These are phyloP conservation scores for Lycium ferocissimum DNA, from an alignment of 257 asterid species.

Conservation along the genomic window DNA sequence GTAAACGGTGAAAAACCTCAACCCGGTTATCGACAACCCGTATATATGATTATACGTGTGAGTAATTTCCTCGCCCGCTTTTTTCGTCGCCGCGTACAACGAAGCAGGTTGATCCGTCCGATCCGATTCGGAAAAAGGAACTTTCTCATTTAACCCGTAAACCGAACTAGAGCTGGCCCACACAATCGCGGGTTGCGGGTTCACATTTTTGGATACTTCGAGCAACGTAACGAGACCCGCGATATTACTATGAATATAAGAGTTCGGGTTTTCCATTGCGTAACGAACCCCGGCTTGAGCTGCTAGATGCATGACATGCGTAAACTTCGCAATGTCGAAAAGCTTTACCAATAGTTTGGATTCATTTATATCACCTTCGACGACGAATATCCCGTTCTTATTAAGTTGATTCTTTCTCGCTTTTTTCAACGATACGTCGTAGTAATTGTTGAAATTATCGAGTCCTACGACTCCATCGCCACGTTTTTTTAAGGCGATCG, in stretches of 20 bases:
- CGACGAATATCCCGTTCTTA: slow-evolving; percentile 45
- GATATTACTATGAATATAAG: slow-evolving; percentile 72
- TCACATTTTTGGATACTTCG: slow-evolving; percentile 62
- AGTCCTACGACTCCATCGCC: slow-evolving; percentile 89
- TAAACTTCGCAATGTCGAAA: slow-evolving; percentile 59
- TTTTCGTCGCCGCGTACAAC: slow-evolving; percentile 77
- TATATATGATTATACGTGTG: slow-evolving; percentile 75
- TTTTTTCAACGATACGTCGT: slow-evolving; percentile 59
- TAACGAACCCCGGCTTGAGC: slow-evolving; percentile 89
- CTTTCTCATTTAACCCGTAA: slow-evolving; percentile 71
- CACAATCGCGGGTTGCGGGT: slow-evolving; percentile 67
- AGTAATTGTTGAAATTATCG: slow-evolving; percentile 72
- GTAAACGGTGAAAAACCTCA: slow-evolving; percentile 79
- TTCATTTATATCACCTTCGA: slow-evolving; percentile 71
- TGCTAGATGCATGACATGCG: slow-evolving; percentile 85
- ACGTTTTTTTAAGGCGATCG: slow-evolving; percentile 71
- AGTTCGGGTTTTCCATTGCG: slow-evolving; percentile 79
- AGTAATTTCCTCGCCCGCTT: slow-evolving; percentile 77
- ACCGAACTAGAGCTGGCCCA: slow-evolving; percentile 96
- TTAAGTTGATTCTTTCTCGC: slow-evolving; percentile 49
- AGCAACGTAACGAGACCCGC: slow-evolving; percentile 80
- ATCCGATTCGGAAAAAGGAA: slow-evolving; percentile 76
- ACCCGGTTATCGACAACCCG: slow-evolving; percentile 78
- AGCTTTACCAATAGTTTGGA: slow-evolving; percentile 54
- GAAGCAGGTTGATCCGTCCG: slow-evolving; percentile 85